A percentile compares a stretch with the other conserved stretches of the same genome.
Evolutionary conservation across 179 eudicot genomes (phyloP).

Genomic region (Silene vulgaris): DNA sequence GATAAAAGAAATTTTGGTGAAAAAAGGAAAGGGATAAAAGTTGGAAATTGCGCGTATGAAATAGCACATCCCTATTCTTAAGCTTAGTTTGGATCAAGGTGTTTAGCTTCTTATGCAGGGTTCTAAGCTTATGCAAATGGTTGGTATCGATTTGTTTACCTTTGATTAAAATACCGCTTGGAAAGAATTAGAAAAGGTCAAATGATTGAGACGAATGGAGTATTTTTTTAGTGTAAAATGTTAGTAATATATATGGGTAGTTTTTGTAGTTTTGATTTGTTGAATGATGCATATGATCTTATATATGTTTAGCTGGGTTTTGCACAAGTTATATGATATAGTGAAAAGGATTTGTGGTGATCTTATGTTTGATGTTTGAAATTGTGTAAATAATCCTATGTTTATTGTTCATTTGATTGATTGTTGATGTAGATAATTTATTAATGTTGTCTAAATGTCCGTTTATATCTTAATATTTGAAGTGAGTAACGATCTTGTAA

Average conservation of each 20-base stretch:
- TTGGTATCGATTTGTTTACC: too few relatives aligned
- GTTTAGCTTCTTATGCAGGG: not conserved
- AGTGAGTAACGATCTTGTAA: not conserved
- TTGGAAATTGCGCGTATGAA: too few relatives aligned
- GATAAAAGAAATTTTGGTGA: too few relatives aligned
- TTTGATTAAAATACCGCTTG: too few relatives aligned
- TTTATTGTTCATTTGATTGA: not conserved
- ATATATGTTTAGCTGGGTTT: not conserved
- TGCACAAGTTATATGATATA: not conserved
- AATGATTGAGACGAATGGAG: too few relatives aligned
- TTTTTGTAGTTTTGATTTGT: not conserved
- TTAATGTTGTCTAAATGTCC: not conserved
- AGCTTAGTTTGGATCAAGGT: slow-evolving; percentile 20
- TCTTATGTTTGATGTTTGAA: not conserved
- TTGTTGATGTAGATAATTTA: not conserved
- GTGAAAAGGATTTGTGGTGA: slow-evolving; percentile 7
- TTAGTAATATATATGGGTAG: not conserved
- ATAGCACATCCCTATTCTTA: too few relatives aligned
- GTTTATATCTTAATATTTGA: not conserved
- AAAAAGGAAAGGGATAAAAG: too few relatives aligned
- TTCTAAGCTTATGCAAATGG: not conserved
- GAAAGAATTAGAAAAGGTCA: too few relatives aligned
- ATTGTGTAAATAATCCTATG: not conserved
- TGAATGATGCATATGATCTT: slow-evolving; percentile 1
- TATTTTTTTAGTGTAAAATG: not conserved